These are phyloP conservation scores for Penicillium soppii DNA, from an alignment of 495 filamentous ascomycete genomes.

Conservation along the genomic window DNA sequence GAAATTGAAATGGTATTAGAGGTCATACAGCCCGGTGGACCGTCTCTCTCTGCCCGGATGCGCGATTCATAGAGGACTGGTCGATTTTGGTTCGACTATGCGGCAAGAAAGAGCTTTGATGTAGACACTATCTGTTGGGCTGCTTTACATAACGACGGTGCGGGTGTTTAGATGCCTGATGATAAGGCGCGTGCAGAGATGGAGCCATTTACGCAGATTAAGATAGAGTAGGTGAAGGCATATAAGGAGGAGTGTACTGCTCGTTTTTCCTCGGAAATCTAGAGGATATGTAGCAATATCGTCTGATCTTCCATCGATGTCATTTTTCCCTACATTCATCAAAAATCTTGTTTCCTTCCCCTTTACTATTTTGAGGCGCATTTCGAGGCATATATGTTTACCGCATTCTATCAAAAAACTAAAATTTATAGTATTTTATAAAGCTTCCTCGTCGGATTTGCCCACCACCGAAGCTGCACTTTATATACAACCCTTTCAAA, in stretches of 20 bases:
- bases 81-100: constrained; percentile 46
- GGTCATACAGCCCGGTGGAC: constrained; percentile 11
- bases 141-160: constrained; percentile 29
- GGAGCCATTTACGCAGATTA: constrained; percentile 22
- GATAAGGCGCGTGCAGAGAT: constrained; percentile 30
- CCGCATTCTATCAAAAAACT: too few species aligned
- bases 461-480: too few species aligned
- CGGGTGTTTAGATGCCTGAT: constrained; percentile 30
- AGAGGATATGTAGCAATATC: neutral
- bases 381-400: too few species aligned
- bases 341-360: neutral
- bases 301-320: neutral
- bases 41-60: constrained; percentile 37
- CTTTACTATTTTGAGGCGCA: too few species aligned
- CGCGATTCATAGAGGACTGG: constrained; percentile 36
- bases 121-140: constrained; percentile 42
- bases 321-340: neutral
- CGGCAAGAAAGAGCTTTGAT: constrained; percentile 39
- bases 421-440: too few species aligned
- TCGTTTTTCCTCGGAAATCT: constrained; percentile 19
- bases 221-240: constrained; percentile 33
- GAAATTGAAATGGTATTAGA: constrained; percentile 19
- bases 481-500: too few species aligned
- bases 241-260: constrained; percentile 31
- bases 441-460: too few species aligned